phyloP scores from a whole-genome alignment of 2,329 filamentous ascomycete genomes.

The Graphilbum ipis-grandicollis region DNA sequence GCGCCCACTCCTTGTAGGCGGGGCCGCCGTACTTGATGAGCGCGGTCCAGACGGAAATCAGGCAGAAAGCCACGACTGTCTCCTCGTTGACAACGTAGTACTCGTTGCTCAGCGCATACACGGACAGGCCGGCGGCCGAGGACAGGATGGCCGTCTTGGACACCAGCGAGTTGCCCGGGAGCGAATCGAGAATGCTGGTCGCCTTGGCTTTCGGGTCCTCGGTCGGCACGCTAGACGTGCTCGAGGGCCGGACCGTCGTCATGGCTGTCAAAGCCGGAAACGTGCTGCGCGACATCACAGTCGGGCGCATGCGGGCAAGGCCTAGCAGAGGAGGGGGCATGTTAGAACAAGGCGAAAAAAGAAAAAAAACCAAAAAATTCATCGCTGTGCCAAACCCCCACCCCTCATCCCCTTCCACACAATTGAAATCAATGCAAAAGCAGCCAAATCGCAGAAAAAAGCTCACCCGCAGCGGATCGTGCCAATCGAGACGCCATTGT shows the following conservation, averaged over 20 bases:
- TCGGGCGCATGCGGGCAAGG: slow-evolving; percentile 9
- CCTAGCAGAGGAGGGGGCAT: slow-evolving; percentile 1
- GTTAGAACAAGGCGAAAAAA: too few relatives aligned
- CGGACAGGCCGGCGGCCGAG: slow-evolving; percentile 71
- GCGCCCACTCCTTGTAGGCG: slow-evolving; percentile 81
- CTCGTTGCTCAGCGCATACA: slow-evolving; percentile 97
- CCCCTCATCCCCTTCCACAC: too few relatives aligned
- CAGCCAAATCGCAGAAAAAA: not conserved
- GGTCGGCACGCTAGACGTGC: slow-evolving; percentile 56
- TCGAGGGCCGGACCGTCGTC: slow-evolving; percentile 54
- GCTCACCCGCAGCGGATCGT: slow-evolving; percentile 87
- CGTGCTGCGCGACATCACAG: slow-evolving; percentile 4
- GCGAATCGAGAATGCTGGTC: slow-evolving; percentile 80
- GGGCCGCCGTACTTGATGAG: slow-evolving; percentile 90
- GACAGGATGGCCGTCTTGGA: slow-evolving; percentile 97
- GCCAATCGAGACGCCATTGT: slow-evolving; percentile 97
- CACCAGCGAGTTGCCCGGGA: slow-evolving; percentile 80
- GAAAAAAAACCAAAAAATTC: not conserved
- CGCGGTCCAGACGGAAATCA: slow-evolving; percentile 82
- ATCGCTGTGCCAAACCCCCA: too few relatives aligned
- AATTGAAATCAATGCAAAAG: too few relatives aligned
- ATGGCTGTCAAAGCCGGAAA: slow-evolving; percentile 29
- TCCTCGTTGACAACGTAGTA: slow-evolving; percentile 99
- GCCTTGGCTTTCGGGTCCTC: slow-evolving; percentile 95
- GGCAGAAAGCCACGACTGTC: slow-evolving; percentile 80